phyloP scores from a whole-genome alignment of 306 rosid genomes.

The Fragaria nilgerrensis region DNA sequence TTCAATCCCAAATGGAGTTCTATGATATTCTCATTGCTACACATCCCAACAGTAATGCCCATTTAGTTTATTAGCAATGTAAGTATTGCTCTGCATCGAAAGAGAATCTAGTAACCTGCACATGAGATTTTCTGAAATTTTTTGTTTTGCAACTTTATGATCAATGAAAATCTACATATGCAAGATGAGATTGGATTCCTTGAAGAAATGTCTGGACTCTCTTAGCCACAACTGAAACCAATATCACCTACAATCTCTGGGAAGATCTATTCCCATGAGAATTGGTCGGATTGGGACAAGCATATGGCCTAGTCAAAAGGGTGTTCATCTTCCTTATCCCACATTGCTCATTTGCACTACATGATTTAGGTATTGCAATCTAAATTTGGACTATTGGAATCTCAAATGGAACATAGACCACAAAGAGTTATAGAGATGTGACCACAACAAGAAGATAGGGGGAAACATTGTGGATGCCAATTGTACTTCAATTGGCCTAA shows the following conservation, averaged over 20 bases:
- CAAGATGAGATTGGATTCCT: constrained; percentile 45
- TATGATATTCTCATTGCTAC: constrained; percentile 29
- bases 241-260: constrained; percentile 30
- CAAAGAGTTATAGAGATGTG: constrained; percentile 14
- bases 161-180: constrained; percentile 19
- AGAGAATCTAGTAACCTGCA: constrained; percentile 34
- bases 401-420: constrained; percentile 14
- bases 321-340: not conserved
- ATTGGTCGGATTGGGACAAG: constrained; percentile 35
- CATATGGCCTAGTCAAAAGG: constrained; percentile 10
- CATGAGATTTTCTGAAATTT: not conserved
- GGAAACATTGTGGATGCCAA: constrained; percentile 29
- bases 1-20: constrained; percentile 19
- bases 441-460: constrained; percentile 28
- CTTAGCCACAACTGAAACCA: constrained; percentile 30
- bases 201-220: constrained; percentile 32
- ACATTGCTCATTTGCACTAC: not conserved
- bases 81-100: constrained; percentile 29
- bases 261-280: constrained; percentile 36
- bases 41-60: constrained; percentile 52
- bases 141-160: constrained; percentile 17
- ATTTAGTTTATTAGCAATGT: constrained; percentile 28
- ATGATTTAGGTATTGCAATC: not conserved
- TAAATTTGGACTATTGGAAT: constrained; percentile 4
- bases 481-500: constrained; percentile 26